Percentiles rank a stretch among this genome's conserved stretches.
Conservation (phyloP, 192 early-diverging fungal species). For the Rhizoclosmatium globosum region DNA sequence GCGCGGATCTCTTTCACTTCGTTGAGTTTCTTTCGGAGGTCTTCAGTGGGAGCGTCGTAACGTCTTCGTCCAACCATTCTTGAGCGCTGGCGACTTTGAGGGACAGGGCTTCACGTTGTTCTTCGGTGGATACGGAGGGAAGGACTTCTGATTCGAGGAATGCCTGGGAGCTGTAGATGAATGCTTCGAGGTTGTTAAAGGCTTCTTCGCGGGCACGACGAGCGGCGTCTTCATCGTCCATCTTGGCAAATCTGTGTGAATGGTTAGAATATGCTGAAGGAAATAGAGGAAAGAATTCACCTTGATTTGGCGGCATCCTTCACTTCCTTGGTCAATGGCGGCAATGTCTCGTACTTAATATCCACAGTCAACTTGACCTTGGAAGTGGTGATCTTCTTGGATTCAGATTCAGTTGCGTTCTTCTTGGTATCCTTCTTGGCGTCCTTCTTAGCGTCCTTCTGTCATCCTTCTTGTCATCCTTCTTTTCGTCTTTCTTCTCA, state of each 20-base stretch:
- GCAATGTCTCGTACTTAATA: conserved; percentile 61
- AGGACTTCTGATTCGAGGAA: conserved; percentile 81
- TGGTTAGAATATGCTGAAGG: not conserved
- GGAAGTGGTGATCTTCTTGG: conserved; percentile 59
- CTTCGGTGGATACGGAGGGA: conserved; percentile 69
- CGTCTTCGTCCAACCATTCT: conserved; percentile 90
- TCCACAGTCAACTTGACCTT: conserved; percentile 67
- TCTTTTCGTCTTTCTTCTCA: not conserved
- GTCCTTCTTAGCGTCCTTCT: conserved; percentile 22
- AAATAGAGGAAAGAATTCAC: conserved; percentile 36
- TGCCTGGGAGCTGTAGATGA: conserved; percentile 87
- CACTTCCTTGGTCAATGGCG: conserved; percentile 55
- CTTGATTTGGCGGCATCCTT: conserved; percentile 45
- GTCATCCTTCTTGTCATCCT: not conserved
- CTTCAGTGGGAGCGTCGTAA: conserved; percentile 65
- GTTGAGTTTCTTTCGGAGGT: conserved; percentile 51
- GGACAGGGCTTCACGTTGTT: conserved; percentile 72
- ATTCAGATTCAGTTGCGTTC: conserved; percentile 10
- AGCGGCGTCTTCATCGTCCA: conserved; percentile 79
- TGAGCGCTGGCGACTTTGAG: conserved; percentile 63
- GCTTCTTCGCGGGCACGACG: conserved; percentile 83
- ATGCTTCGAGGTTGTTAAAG: conserved; percentile 88
- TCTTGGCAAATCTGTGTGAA: conserved; percentile 55
- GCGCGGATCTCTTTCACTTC: conserved; percentile 53
- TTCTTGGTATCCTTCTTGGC: conserved; percentile 24